Evolutionary conservation across 495 filamentous ascomycete genomes (phyloP).

Genomic region (Beverwykella pulmonaria): DNA sequence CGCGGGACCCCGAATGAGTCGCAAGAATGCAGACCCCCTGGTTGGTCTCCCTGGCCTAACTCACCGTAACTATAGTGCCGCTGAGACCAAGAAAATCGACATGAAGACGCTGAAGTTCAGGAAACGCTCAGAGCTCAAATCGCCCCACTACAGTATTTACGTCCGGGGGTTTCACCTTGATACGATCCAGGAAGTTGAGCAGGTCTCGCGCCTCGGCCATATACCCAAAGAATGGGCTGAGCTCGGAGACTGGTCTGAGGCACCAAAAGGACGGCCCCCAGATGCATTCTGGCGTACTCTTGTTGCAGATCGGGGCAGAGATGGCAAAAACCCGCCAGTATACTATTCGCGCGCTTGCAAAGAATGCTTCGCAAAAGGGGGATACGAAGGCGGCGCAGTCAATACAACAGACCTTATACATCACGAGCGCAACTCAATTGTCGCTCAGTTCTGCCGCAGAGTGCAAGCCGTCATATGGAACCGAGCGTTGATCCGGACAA

Average conservation of each 20-base stretch:
- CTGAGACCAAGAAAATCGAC: constrained; percentile 37
- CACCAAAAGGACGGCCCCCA: constrained; percentile 32
- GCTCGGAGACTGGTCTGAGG: constrained; percentile 32
- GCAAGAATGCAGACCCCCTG: constrained; percentile 48
- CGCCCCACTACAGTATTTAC: constrained; percentile 47
- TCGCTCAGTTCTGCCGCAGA: constrained; percentile 47
- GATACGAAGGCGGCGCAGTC: constrained; percentile 38
- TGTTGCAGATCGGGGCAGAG: constrained; percentile 48
- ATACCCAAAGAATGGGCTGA: constrained; percentile 38
- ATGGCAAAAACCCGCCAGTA: constrained; percentile 42
- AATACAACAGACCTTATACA: constrained; percentile 47
- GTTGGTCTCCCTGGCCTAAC: constrained; percentile 41
- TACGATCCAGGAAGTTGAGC: constrained; percentile 32
- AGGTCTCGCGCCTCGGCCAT: constrained; percentile 28
- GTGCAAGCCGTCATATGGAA: constrained; percentile 52
- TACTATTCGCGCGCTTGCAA: constrained; percentile 44
- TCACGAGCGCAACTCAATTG: constrained; percentile 44
- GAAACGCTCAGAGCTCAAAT: constrained; percentile 27
- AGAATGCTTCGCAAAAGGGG: constrained; percentile 32
- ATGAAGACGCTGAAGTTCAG: constrained; percentile 42
- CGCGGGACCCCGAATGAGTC: constrained; percentile 23
- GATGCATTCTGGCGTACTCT: constrained; percentile 52
- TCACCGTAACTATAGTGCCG: constrained; percentile 44
- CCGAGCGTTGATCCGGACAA: constrained; percentile 43
- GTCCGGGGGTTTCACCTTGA: constrained; percentile 47